phyloP scores from a whole-genome alignment of 2,329 filamentous ascomycete genomes.

The Penicillium sp. region DNA sequence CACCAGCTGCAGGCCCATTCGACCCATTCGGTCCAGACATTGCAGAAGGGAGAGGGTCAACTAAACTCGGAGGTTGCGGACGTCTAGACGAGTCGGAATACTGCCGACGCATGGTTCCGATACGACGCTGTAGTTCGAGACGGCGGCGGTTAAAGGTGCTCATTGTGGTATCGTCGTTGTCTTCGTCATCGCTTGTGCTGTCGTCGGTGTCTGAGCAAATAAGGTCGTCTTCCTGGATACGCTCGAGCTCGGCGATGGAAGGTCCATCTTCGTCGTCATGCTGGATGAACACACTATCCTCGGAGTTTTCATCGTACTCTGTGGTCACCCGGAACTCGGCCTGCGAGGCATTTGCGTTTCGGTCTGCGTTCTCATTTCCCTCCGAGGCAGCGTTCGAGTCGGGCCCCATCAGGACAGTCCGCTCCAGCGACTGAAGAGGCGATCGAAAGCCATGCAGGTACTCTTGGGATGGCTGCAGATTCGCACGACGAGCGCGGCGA shows the following conservation, averaged over 20 bases:
- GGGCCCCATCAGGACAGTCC: constrained; percentile 23
- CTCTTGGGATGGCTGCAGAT: constrained; percentile 37
- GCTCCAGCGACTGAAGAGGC: constrained; percentile 34
- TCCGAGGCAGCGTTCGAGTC: constrained; percentile 25
- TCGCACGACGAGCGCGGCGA: constrained; percentile 28
- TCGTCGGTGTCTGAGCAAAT: constrained; percentile 33
- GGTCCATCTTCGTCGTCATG: constrained; percentile 25
- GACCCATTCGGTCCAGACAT: constrained; percentile 6
- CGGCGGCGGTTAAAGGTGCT: constrained; percentile 26
- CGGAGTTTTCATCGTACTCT: constrained; percentile 37
- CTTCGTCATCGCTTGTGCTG: constrained; percentile 28
- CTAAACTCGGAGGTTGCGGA: constrained; percentile 25
- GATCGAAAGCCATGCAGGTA: constrained; percentile 38
- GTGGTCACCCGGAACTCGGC: constrained; percentile 36
- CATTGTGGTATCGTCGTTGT: constrained; percentile 17
- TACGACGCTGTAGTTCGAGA: constrained; percentile 25
- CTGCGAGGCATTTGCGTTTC: constrained; percentile 17
- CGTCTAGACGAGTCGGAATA: constrained; percentile 20
- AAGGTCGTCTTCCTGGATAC: constrained; percentile 29
- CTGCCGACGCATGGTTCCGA: constrained; percentile 20
- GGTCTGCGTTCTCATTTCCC: constrained; percentile 18
- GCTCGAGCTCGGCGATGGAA: constrained; percentile 25
- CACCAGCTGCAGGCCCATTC: constrained; percentile 1
- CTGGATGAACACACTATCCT: constrained; percentile 36
- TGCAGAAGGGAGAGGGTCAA: constrained; percentile 24